Conservation (phyloP, 129 eudicot genomes). For the Artemisia argyi region DNA sequence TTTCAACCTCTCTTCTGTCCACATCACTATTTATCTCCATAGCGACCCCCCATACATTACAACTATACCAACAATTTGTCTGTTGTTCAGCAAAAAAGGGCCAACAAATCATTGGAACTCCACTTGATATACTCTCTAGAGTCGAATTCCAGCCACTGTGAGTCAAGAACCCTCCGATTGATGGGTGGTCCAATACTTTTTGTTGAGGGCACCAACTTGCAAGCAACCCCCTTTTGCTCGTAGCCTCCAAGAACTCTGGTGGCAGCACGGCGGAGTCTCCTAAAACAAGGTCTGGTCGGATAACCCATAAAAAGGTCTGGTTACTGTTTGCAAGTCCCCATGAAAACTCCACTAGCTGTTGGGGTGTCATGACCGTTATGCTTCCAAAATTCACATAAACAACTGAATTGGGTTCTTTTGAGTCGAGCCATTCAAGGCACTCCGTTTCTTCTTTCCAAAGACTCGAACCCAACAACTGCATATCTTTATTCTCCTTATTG, state of each 20-base stretch:
- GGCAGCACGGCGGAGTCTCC: constrained; percentile 15
- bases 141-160: constrained; percentile 29
- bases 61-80: constrained; percentile 18
- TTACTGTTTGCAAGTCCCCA: constrained; percentile 32
- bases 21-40: constrained; percentile 27
- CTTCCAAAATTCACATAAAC: constrained; percentile 25
- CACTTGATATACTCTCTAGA: constrained; percentile 12
- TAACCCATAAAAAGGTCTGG: constrained; percentile 29
- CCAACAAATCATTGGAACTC: constrained; percentile 29
- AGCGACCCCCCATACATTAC: constrained; percentile 24
- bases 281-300: constrained; percentile 18
- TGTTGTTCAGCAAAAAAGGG: constrained; percentile 21
- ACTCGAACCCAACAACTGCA: constrained; percentile 7
- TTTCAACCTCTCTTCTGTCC: constrained; percentile 21
- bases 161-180: constrained; percentile 29
- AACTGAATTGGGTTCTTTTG: constrained; percentile 10
- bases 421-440: constrained; percentile 28
- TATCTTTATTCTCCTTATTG: not conserved
- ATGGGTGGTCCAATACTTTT: constrained; percentile 26
- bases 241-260: constrained; percentile 21
- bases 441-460: constrained; percentile 31
- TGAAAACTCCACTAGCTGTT: constrained; percentile 28
- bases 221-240: constrained; percentile 2
- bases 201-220: constrained; percentile 32
- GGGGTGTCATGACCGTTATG: constrained; percentile 20